These are phyloP conservation scores for Sisymbrium altissimum DNA, from an alignment of 345 rosid species.

Conservation along the genomic window DNA sequence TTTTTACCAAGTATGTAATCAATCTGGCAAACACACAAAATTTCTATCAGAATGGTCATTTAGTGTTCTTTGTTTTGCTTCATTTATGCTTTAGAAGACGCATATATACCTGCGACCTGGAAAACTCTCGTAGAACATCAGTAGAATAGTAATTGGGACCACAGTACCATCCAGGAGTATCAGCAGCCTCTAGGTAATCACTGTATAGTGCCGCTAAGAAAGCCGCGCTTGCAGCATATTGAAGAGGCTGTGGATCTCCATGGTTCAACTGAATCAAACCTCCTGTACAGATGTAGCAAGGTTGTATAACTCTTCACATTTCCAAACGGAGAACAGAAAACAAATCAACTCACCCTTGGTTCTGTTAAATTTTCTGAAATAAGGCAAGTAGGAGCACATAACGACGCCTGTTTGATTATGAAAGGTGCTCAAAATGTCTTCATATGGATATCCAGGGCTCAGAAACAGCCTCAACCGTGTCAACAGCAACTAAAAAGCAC, in stretches of 20 bases:
- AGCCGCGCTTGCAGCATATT: constrained; percentile 85
- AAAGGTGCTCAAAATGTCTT: constrained; percentile 73
- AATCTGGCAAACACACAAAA: constrained; percentile 40
- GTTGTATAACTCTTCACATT: not conserved
- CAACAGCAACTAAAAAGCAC: constrained; percentile 49
- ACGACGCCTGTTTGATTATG: constrained; percentile 77
- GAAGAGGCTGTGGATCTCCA: constrained; percentile 92
- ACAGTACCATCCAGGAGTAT: constrained; percentile 94
- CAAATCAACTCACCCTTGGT: constrained; percentile 45
- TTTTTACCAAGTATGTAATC: constrained; percentile 88
- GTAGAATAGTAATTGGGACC: constrained; percentile 75
- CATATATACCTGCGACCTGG: constrained; percentile 49
- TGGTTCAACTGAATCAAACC: constrained; percentile 82
- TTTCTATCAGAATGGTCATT: not conserved
- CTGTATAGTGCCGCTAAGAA: constrained; percentile 69
- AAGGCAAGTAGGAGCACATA: constrained; percentile 73
- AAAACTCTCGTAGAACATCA: constrained; percentile 61
- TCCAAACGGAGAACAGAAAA: not conserved
- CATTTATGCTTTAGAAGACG: not conserved
- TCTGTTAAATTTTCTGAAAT: constrained; percentile 53
- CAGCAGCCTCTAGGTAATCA: constrained; percentile 90
- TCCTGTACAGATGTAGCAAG: constrained; percentile 39
- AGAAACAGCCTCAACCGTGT: constrained; percentile 83
- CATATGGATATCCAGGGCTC: constrained; percentile 90
- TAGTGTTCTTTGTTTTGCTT: not conserved